Evolutionary conservation across 257 asterid species (phyloP).

Genomic region (Euphrasia confusa): DNA sequence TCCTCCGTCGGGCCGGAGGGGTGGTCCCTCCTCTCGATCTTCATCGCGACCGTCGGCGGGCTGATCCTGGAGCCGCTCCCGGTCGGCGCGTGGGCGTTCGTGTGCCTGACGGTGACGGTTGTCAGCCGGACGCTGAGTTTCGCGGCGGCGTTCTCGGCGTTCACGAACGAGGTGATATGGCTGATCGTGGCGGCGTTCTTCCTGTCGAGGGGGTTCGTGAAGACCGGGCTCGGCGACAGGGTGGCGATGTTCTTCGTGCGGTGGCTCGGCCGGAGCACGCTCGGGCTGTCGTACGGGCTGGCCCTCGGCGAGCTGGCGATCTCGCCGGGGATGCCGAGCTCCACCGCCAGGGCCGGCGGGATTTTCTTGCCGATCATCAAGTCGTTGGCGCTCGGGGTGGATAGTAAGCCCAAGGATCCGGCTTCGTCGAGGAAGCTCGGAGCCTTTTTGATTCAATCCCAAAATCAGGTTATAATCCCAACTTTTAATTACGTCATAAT

Average conservation of each 20-base stretch:
- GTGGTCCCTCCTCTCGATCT: slow-evolving; percentile 55
- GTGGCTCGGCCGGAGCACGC: slow-evolving; percentile 49
- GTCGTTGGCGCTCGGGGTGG: slow-evolving; percentile 48
- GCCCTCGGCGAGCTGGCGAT: slow-evolving; percentile 45
- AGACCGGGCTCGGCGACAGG: slow-evolving; percentile 60
- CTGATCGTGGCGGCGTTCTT: slow-evolving; percentile 52
- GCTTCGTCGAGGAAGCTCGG: slow-evolving; percentile 56
- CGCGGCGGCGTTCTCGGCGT: slow-evolving; percentile 53
- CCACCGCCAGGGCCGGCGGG: slow-evolving; percentile 76
- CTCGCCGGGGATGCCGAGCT: slow-evolving; percentile 59
- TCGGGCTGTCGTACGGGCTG: slow-evolving; percentile 56
- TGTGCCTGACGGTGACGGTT: slow-evolving; percentile 41
- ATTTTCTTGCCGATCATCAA: slow-evolving; percentile 72
- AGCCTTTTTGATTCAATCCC: slow-evolving; percentile 62
- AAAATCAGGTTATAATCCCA: slow-evolving; percentile 48
- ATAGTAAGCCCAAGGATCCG: slow-evolving; percentile 56
- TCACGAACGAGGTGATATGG: slow-evolving; percentile 63
- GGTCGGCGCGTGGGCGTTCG: slow-evolving; percentile 52
- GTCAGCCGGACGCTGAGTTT: slow-evolving; percentile 48
- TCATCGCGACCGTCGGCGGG: slow-evolving; percentile 49
- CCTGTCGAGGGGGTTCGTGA: slow-evolving; percentile 53
- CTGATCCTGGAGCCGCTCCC: slow-evolving; percentile 49
- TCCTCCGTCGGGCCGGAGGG: slow-evolving; percentile 35
- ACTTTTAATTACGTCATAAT: background rate
- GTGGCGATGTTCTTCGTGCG: slow-evolving; percentile 46